Evolutionary conservation across 139 green algal species (phyloP), one percentile per base, ranked within the genome.

Genomic region (Tetradesmus lagerheimii): DNA sequence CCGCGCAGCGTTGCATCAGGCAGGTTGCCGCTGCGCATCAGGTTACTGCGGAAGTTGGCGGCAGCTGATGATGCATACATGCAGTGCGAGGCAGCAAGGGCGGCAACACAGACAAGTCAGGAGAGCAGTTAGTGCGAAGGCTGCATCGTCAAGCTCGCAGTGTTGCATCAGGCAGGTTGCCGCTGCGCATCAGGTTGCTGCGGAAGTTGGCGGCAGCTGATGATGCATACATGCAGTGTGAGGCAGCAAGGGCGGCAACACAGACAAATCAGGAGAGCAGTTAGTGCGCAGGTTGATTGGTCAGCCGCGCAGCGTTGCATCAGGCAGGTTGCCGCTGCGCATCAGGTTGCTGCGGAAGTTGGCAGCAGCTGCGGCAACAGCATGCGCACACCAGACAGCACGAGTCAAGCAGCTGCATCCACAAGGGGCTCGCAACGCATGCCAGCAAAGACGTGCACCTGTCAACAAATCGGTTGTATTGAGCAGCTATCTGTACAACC

Each of bases 311-410:
- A 96, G 89, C 11, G 76, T 18, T 1, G 57, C 67, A 45, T 95
- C 93, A 4, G 91, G 53, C 43, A 94, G 78, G 62, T 94, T 89
- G 31, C 92, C 92, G 9, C 34, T 79, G 5, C 93, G 91, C 88
- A 97, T 90, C 90, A 97, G 80, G 47, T 94, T 94, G 25, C 92
- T 34, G 0, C 95, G 93, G 87, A 94, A 97, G 92, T 92, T 94
- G 43, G 93, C 93, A 18, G 94, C 93, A 29, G 92, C 93, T 4
- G 9, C 4, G n/a, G n/a, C 67, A 67, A 67, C 20, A 31, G n/a
- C n/a, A n/a, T n/a, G n/a, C n/a, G n/a, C n/a, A n/a, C n/a, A n/a
- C n/a, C n/a, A n/a, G n/a, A n/a, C n/a, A n/a, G n/a, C n/a, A n/a
- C n/a, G n/a, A n/a, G n/a, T n/a, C n/a, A n/a, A n/a, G n/a, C n/a